Evolutionary conservation across 441 rosid species (phyloP).

Genomic region (Melastoma candidum): DNA sequence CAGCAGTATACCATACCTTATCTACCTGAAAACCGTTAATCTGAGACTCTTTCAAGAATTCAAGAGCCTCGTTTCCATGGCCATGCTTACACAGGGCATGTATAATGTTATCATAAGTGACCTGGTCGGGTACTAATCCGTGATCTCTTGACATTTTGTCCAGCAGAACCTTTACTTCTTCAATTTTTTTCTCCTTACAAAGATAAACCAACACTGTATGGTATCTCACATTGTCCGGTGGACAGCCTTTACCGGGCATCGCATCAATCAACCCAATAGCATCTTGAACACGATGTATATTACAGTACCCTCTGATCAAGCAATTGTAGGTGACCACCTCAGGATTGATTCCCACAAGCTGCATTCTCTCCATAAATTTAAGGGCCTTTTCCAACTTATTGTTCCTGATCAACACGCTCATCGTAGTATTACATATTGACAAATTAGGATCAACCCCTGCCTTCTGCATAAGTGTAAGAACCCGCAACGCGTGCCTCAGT

Average conservation of each 20-base stretch:
- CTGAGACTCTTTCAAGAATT: constrained; percentile 64
- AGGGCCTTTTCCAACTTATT: constrained; percentile 64
- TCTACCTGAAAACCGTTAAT: constrained; percentile 52
- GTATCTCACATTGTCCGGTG: constrained; percentile 80
- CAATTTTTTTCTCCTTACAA: constrained; percentile 53
- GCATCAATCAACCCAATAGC: constrained; percentile 51
- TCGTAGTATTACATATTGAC: constrained; percentile 56
- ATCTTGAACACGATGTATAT: constrained; percentile 40
- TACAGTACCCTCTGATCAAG: constrained; percentile 80
- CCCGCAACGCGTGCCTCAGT: constrained; percentile 57
- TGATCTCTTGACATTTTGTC: constrained; percentile 57
- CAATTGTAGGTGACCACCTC: constrained; percentile 70
- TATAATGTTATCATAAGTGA: constrained; percentile 60
- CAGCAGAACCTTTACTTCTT: constrained; percentile 52
- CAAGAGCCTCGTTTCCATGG: constrained; percentile 69
- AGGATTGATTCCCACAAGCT: constrained; percentile 60
- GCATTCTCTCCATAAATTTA: constrained; percentile 70
- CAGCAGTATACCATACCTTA: constrained; percentile 66
- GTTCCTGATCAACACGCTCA: constrained; percentile 53
- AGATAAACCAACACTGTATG: constrained; percentile 56
- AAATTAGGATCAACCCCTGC: constrained; percentile 71
- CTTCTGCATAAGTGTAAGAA: constrained; percentile 78
- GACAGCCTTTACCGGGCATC: constrained; percentile 58
- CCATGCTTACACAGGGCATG: constrained; percentile 68
- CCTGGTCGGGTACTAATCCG: constrained; percentile 59